Base-by-base conservation (phyloP, 331 rosid genomes). In the Acacia pycnantha region DNA sequence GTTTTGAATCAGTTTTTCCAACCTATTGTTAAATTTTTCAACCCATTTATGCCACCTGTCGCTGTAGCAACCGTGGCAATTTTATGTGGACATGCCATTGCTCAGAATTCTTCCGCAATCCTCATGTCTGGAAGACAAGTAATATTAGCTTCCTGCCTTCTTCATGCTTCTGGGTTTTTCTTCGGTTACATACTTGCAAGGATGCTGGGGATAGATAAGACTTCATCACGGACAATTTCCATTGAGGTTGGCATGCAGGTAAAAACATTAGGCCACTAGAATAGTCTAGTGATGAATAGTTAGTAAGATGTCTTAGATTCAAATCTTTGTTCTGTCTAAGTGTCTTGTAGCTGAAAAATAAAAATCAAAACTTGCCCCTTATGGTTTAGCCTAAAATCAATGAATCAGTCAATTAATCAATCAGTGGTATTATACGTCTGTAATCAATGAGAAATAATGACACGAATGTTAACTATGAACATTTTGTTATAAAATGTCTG, bases 211-310 rank as follows among this genome's bases (percentile, higher is more conserved):
- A 35, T 94, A 66, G 97, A 90, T 40, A 77, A 83, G 29, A 41
- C 97, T 1, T 87, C 97, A 24, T 91, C 94, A 1, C 90, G 97
- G 77, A 94, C 97, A 3, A 79, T 91, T 87, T 94, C 97, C 73
- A 92, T 90, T 16, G 93, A 94, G 86, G 98, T 94, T 74, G 98
- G 98, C 90, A 92, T 91, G 94, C 94, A 94, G 98, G 97, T 92
- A 68, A 79, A 71, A 43, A 43, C 33, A 4, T 22, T 43, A 22
- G 3, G 21, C 51, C 54, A 1, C n/a, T 70, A 69, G 74, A 11
- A 33, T 66, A 40, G 14, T 35, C 26, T 3, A 16, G 26, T 35
- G 8, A 65, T 65, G 46, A 6, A 31, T 33, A 16, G 24, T 29
- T 31, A 5, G 69, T 64, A 29, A 27, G 19, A 29, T 31, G 44